These are phyloP conservation scores for Bimuria novae-zelandiae DNA, from an alignment of 2,329 filamentous ascomycete genomes.

Conservation along the genomic window DNA sequence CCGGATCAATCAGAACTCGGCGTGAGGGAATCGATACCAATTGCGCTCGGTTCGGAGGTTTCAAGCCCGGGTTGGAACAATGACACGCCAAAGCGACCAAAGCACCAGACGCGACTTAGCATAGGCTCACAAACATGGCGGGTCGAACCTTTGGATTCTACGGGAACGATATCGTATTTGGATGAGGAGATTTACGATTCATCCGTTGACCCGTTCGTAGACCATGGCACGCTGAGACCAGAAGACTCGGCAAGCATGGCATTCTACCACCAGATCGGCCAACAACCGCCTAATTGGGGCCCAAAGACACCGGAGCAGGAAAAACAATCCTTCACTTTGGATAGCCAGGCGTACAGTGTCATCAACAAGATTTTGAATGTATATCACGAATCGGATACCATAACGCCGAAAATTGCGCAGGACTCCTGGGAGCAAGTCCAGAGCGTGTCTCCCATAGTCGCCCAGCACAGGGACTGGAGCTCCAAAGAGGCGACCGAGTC, in stretches of 20 bases:
- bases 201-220: slow-evolving; percentile 37
- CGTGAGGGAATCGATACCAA: slow-evolving; percentile 60
- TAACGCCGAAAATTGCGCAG: slow-evolving; percentile 48
- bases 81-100: slow-evolving; percentile 1
- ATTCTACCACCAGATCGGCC: slow-evolving; percentile 20
- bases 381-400: slow-evolving; percentile 44
- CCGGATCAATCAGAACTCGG: slow-evolving; percentile 52
- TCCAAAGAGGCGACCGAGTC: slow-evolving; percentile 59
- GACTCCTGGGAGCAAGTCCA: slow-evolving; percentile 49
- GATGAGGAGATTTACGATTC: slow-evolving; percentile 34
- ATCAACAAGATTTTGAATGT: slow-evolving; percentile 48
- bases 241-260: slow-evolving; percentile 47
- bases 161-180: slow-evolving; percentile 30
- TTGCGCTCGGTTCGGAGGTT: slow-evolving; percentile 56
- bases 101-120: slow-evolving; percentile 19
- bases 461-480: slow-evolving; percentile 59
- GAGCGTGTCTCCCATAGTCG: slow-evolving; percentile 57
- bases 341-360: slow-evolving; percentile 51
- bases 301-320: slow-evolving; percentile 26
- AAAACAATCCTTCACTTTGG: slow-evolving; percentile 38
- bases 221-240: slow-evolving; percentile 40
- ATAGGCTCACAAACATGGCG: slow-evolving; percentile 26
- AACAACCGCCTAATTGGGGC: slow-evolving; percentile 29
- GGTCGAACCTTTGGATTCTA: slow-evolving; percentile 21
- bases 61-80: slow-evolving; percentile 25